Evolutionary conservation across 2,329 filamentous ascomycete genomes (phyloP).

Genomic region (Phialophora chinensis): DNA sequence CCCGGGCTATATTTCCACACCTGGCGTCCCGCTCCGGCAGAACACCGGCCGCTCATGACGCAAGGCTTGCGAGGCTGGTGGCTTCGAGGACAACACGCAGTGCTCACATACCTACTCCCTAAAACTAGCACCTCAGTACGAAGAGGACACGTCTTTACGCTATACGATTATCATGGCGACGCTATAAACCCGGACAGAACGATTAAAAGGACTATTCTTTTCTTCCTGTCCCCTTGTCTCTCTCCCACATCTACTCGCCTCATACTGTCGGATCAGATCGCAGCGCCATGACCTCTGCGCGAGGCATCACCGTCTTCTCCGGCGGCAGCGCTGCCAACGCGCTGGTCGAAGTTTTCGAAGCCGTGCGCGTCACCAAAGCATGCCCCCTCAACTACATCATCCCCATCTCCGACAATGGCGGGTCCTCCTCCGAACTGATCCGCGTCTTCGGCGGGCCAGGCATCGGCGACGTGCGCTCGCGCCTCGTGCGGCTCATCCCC

Average conservation of each 20-base stretch:
- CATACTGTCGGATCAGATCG: background rate
- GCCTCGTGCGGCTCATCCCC: conserved; percentile 89
- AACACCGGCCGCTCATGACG: background rate
- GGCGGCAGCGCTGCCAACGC: conserved; percentile 94
- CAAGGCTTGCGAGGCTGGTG: background rate
- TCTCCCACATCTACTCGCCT: background rate
- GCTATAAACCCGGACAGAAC: background rate
- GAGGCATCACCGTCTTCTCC: conserved; percentile 82
- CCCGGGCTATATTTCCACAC: background rate
- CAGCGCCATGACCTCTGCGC: conserved; percentile 23
- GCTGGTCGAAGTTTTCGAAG: conserved; percentile 85
- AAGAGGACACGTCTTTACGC: background rate
- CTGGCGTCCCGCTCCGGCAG: background rate
- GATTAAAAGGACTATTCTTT: background rate
- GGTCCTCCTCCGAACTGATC: conserved; percentile 90
- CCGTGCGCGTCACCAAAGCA: conserved; percentile 66
- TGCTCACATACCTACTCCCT: background rate
- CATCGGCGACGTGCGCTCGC: conserved; percentile 77
- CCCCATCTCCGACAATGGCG: conserved; percentile 94
- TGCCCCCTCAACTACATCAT: conserved; percentile 83
- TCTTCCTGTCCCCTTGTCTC: background rate
- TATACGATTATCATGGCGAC: background rate
- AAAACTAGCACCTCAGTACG: background rate
- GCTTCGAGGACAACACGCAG: background rate
- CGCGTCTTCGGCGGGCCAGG: conserved; percentile 93